These are phyloP conservation scores for Takashimella koratensis DNA, from an alignment of 1,284 basidiomycete species.

Conservation along the genomic window DNA sequence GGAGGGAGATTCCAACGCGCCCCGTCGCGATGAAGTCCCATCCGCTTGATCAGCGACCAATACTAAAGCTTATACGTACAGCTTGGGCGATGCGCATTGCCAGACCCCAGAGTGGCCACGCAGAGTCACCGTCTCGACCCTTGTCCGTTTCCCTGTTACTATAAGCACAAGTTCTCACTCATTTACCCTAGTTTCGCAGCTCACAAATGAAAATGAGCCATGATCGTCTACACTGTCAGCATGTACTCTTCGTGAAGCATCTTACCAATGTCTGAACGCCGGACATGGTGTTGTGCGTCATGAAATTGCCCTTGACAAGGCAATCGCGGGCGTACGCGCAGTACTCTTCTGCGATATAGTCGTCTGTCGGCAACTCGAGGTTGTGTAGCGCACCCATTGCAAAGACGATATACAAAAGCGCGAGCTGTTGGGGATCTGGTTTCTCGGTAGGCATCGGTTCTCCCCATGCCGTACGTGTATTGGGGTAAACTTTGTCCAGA, in stretches of 20 bases:
- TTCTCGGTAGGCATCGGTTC: background rate
- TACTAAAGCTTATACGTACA: constrained; percentile 17
- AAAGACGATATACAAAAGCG: constrained; percentile 28
- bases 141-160: constrained; percentile 24
- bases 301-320: constrained; percentile 30
- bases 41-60: constrained; percentile 14
- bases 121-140: constrained; percentile 34
- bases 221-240: constrained; percentile 16
- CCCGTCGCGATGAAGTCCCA: constrained; percentile 42
- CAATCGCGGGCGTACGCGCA: constrained; percentile 23
- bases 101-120: constrained; percentile 43
- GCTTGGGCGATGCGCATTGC: constrained; percentile 35
- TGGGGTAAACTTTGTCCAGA: constrained; percentile 16
- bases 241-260: too few species aligned
- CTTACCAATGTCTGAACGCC: constrained; percentile 30
- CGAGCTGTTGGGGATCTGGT: constrained; percentile 27
- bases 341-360: constrained; percentile 31
- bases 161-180: background rate
- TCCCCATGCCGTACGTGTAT: background rate
- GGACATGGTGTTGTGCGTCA: constrained; percentile 32
- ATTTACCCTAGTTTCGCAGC: too few species aligned
- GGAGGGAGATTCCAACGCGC: constrained; percentile 30
- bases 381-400: constrained; percentile 35
- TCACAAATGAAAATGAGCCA: constrained; percentile 23
- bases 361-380: constrained; percentile 35